Evolutionary conservation across 768 basidiomycete species (phyloP), one percentile per base, ranked within the genome.

Genomic region (Boletus sensibilis): DNA sequence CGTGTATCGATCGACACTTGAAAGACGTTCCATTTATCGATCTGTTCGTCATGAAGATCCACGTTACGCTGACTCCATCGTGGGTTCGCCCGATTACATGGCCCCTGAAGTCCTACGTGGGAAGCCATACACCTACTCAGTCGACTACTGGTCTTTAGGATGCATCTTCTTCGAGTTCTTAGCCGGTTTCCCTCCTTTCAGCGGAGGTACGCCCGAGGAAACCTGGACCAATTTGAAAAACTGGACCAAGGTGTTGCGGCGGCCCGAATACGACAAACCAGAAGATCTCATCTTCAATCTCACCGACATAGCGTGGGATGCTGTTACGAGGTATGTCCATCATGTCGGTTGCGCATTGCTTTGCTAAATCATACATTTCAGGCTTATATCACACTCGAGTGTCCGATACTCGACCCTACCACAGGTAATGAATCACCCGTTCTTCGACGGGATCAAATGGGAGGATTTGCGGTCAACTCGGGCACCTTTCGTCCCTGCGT

Each of bases 191-290:
- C 97, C 97, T 13, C 97, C 97, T 2, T 99, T 99, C 77, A 97
- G 92, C 45, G 97, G 97, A 18, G 84, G 88, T 39, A 94, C 90
- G 0, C 90, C 94, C 0, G 94, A 99, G 62, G 97, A 99, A 74
- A 99, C 97, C 0, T 99, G 97, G 97, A 93, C 93, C 16, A 98
- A 98, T 74, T 76, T 99, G 59, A 98, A 98, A 75, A 98, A 98
- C 70, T 99, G 97, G 97, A 85, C 87, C 18, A 90, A 90, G 59
- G 93, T 94, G 1, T 79, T 99, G 5, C 79, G 88, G n/a, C 74
- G 97, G 55, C 97, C 97, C 2, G 88, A 94, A 64, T 99, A 98
- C 64, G 95, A 98, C 69, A 88, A 89, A 61, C 90, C 92, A 2
- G 95, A 98, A 69, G 97, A 99, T 71, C 79, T 94, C 40, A 92